Base-by-base conservation (phyloP, 2,329 filamentous ascomycete species). In the Domatiomyces globalis region DNA sequence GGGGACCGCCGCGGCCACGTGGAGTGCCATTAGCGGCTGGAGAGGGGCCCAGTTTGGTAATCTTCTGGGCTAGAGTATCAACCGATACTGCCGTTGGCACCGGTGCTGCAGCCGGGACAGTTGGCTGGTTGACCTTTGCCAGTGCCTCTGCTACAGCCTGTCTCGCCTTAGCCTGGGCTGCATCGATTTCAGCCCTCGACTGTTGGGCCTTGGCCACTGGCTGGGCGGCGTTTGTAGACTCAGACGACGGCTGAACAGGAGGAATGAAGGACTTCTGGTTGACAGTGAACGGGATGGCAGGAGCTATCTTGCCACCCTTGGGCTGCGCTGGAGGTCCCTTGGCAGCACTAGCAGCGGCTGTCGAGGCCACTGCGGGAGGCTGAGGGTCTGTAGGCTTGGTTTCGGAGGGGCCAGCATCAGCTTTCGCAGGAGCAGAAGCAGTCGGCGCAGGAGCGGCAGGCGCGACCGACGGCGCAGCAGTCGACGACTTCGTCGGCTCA, bases 141-240 rank as follows among this genome's bases (percentile, higher is more conserved):
- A 75, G 74, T 2, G 72, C 73, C 18, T 69, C 69, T 22, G 71
- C 72, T 49, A 75, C 73, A 33, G 72, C 73, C 48, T 71, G 71
- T 45, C 69, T 71, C n/a, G 73, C 71, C 36, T 72, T 69, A 50
- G 68, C 67, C 45, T 70, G 71, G 6, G 71, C 72, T 57, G 74
- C 71, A 33, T 71, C 69, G 57, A 71, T 67, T 1, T 69, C 66
- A 25, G 66, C 62, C 47, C 60, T 50, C 19, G 60, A 60, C 5
- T 54, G 43, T 4, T 53, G 47, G 19, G 58, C 57, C 47, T 61
- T 57, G 20, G 56, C 52, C 29, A 49, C 56, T 46, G 56, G 51
- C 48, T 52, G 51, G 33, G 62, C 61, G 50, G 66, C 54, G 53
- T 49, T 62, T 25, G 22, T 6, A 55, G 53, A 63, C 57, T 65